Evolutionary conservation across 768 basidiomycete genomes (phyloP).

Genomic region (Leccinum aurantiacum): DNA sequence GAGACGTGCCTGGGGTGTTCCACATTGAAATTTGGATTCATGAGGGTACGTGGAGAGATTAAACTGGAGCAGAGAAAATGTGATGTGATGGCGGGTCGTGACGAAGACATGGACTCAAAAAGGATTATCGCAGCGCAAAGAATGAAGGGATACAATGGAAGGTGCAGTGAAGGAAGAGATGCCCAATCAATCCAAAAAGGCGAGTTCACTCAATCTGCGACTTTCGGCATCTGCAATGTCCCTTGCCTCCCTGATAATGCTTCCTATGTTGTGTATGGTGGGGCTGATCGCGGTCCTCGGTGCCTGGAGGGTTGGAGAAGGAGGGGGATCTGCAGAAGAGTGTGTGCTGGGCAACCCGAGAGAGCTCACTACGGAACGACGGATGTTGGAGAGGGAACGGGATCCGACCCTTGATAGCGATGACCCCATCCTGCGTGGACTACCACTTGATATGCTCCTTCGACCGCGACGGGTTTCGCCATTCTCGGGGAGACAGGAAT

Average conservation of each 20-base stretch:
- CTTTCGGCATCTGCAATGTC: conserved; percentile 68
- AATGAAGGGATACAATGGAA: background rate
- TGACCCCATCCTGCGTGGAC: conserved; percentile 9
- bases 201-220: conserved; percentile 68
- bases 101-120: background rate
- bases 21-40: conserved; percentile 6
- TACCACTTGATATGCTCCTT: conserved; percentile 20
- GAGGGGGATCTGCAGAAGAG: conserved; percentile 34
- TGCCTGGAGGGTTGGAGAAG: conserved; percentile 36
- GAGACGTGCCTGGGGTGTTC: conserved; percentile 1
- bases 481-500: conserved; percentile 14
- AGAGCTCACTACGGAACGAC: conserved; percentile 43
- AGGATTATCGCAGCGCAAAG: background rate
- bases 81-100: background rate
- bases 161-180: background rate
- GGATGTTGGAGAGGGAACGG: conserved; percentile 44
- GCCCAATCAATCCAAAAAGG: conserved; percentile 49
- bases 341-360: conserved; percentile 22
- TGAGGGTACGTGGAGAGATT: conserved; percentile 4
- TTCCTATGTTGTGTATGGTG: conserved; percentile 58
- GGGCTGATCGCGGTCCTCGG: conserved; percentile 50
- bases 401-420: conserved; percentile 33
- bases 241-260: conserved; percentile 51
- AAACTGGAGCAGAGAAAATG: background rate
- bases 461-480: conserved; percentile 17